A percentile compares a stretch with the other conserved stretches of the same genome.
phyloP scores from a whole-genome alignment of 306 rosid species.

The Oemleria cerasiformis region DNA sequence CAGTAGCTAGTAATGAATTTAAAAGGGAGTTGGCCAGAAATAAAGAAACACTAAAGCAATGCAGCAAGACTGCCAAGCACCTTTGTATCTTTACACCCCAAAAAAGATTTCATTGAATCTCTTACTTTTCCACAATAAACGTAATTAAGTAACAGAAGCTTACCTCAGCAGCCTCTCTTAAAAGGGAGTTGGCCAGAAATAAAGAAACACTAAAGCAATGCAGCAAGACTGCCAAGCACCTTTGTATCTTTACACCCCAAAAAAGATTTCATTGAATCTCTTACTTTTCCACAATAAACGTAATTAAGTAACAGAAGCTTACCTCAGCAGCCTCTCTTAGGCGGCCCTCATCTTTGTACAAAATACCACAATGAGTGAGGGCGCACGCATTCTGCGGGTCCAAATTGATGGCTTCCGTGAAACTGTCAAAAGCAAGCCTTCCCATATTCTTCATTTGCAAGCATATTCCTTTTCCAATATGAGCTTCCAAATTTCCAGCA shows the following conservation, averaged over 20 bases:
- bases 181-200: no score
- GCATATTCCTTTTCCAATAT: slow-evolving; percentile 95
- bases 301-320: slow-evolving; percentile 25
- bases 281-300: background rate
- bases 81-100: background rate
- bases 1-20: background rate
- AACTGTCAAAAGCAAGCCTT: slow-evolving; percentile 78
- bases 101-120: background rate
- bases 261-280: background rate
- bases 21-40: background rate
- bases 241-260: background rate
- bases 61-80: background rate
- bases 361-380: slow-evolving; percentile 84
- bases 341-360: slow-evolving; percentile 94
- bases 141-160: slow-evolving; percentile 19
- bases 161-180: slow-evolving; percentile 97
- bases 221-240: background rate
- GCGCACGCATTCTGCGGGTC: slow-evolving; percentile 88
- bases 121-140: background rate
- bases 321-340: slow-evolving; percentile 96
- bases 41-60: background rate
- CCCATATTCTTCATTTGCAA: slow-evolving; percentile 92
- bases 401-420: slow-evolving; percentile 69
- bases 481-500: slow-evolving; percentile 68
- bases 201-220: no score